Base-by-base conservation (phyloP, 371 early-diverging fungal genomes). In the Sporodiniella umbellata region DNA sequence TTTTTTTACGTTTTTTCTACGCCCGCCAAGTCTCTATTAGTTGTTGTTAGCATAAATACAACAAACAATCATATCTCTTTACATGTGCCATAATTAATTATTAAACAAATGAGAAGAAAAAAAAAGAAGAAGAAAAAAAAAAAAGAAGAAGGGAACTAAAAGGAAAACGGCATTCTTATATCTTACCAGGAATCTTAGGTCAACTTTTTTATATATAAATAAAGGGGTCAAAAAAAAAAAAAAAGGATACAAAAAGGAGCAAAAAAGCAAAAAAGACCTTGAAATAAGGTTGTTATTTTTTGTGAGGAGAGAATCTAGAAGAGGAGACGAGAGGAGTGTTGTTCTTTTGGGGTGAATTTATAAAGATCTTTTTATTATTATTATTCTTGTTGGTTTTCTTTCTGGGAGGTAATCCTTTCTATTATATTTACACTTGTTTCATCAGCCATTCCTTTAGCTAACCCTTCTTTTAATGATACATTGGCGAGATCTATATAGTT, bases 1-100 rank as follows among this genome's bases (percentile, higher is more conserved):
- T 75, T 95, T 94, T 79, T 95, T 97, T 60, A 87, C 88, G 60
- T 90, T 93, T 83, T 96, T 98, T 78, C 93, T 85, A 51, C 96
- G 88, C 42, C 85, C 84, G 33, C 72, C 74, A 31, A 77, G 72
- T 73, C 78, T 77, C 78, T 77, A 56, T n/a, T n/a, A n/a, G n/a
- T n/a, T n/a, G n/a, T n/a, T n/a, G n/a, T 12, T 8, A 42, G 15
- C 7, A 40, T 8, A 23, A 43, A 15, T 23, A 23, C 12, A 7
- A 11, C 37, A 45, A 39, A 7, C 15, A 2, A 1, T 15, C 15
- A 15, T 12, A 15, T 43, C 14, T 37, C 7, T 37, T 37, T 37
- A 54, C 54, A 40, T 54, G 54, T 48, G 54, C 48, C 54, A 54
- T 54, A n/a, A 38, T 54, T 47, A 26, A 33, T 25, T n/a, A n/a